Percentiles rank a stretch among this genome's conserved stretches.
These are phyloP conservation scores for Skeletonema menzelii DNA, from an alignment of 108 stramenopile species.

Conservation along the genomic window DNA sequence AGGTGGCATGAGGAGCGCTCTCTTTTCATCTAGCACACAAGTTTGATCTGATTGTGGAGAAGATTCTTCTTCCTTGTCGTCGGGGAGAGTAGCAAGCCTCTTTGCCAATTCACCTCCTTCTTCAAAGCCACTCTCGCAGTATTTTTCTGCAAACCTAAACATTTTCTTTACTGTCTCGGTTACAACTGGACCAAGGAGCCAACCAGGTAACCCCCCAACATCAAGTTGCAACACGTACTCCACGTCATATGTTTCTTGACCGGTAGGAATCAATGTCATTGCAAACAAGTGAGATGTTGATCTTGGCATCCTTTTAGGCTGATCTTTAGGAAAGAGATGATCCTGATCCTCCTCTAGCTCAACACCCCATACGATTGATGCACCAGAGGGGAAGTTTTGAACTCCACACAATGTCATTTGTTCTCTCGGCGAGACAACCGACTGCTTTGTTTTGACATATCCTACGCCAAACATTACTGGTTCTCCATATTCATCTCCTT, in stretches of 20 bases:
- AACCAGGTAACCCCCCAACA: conserved; percentile 46
- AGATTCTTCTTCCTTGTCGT: conserved; percentile 8
- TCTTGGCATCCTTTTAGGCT: conserved; percentile 24
- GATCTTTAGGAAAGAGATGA: conserved; percentile 41
- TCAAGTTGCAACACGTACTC: conserved; percentile 53
- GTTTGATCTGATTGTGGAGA: background rate
- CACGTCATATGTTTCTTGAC: conserved; percentile 40
- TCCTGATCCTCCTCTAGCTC: conserved; percentile 45
- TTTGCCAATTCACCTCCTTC: conserved; percentile 32
- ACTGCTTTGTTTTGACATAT: conserved; percentile 48
- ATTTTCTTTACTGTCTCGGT: conserved; percentile 45
- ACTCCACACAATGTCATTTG: conserved; percentile 53
- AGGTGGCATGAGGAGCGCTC: conserved; percentile 38
- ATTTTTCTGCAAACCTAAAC: conserved; percentile 46
- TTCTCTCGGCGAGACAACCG: conserved; percentile 45
- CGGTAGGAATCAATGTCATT: conserved; percentile 41
- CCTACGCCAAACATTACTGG: conserved; percentile 42
- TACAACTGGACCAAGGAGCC: conserved; percentile 42
- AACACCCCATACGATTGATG: conserved; percentile 44
- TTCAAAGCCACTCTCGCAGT: conserved; percentile 33
- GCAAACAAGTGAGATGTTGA: conserved; percentile 44
- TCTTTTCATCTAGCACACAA: conserved; percentile 19
- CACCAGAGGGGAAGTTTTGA: conserved; percentile 40
- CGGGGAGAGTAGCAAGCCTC: conserved; percentile 19
- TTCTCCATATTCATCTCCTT: conserved; percentile 26